phyloP scores from a whole-genome alignment of 1,284 basidiomycete genomes.

The Inonotus obliquus region DNA sequence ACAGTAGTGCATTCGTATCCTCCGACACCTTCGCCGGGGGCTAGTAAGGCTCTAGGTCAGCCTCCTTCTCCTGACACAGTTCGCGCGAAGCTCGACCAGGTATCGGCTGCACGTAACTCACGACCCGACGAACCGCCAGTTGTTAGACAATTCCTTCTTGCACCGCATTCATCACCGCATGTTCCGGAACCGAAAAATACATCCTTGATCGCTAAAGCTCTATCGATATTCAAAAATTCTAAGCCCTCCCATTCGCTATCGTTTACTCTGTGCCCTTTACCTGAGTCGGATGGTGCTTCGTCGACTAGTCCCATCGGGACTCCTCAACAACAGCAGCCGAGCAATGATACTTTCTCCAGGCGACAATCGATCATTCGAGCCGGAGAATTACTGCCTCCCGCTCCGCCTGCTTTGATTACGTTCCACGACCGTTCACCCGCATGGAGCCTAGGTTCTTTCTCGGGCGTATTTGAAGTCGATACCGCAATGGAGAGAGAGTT shows the following conservation, averaged over 20 bases:
- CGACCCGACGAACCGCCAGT: slow-evolving; percentile 23
- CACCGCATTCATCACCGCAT: slow-evolving; percentile 45
- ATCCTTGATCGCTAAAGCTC: slow-evolving; percentile 52
- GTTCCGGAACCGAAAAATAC: slow-evolving; percentile 31
- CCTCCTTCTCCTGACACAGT: slow-evolving; percentile 43
- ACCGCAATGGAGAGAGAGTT: slow-evolving; percentile 48
- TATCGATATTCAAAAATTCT: slow-evolving; percentile 51
- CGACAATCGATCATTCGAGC: slow-evolving; percentile 4
- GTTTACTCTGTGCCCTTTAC: slow-evolving; percentile 52
- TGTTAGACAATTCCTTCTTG: slow-evolving; percentile 57
- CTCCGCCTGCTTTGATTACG: slow-evolving; percentile 45
- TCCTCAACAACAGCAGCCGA: neutral
- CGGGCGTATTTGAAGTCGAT: slow-evolving; percentile 61
- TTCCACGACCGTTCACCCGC: slow-evolving; percentile 70
- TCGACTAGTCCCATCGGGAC: slow-evolving; percentile 2
- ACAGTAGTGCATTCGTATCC: slow-evolving; percentile 57
- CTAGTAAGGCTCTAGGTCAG: slow-evolving; percentile 29
- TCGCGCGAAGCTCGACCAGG: slow-evolving; percentile 36
- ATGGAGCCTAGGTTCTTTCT: slow-evolving; percentile 50
- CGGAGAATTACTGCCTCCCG: slow-evolving; percentile 17
- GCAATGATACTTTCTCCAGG: neutral
- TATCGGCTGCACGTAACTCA: slow-evolving; percentile 20
- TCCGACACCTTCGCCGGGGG: slow-evolving; percentile 47
- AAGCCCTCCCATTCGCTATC: slow-evolving; percentile 59
- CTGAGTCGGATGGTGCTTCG: slow-evolving; percentile 16